Conservation (phyloP, 1,284 basidiomycete genomes). For the Apiotrichum gamsii region DNA sequence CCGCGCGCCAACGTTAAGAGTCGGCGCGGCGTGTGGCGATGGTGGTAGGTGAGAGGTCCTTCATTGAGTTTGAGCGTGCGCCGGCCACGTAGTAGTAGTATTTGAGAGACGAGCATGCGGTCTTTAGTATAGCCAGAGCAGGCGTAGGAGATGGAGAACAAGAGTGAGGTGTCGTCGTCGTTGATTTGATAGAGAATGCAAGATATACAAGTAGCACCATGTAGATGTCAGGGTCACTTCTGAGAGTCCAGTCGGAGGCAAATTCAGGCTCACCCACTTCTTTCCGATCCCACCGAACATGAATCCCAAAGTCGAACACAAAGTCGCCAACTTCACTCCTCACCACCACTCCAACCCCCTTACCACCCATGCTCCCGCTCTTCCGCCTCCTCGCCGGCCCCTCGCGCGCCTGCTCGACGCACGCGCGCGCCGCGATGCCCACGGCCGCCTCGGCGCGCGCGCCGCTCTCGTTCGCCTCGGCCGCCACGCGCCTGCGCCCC, state of each 20-base stretch:
- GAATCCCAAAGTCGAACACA: neutral
- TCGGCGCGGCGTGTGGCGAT: no score
- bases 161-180: no score
- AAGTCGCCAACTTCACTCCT: neutral
- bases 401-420: conserved; percentile 12
- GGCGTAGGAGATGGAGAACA: no score
- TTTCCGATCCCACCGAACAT: neutral
- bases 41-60: no score
- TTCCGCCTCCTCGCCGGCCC: conserved; percentile 12
- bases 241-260: neutral
- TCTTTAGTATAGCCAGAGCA: neutral
- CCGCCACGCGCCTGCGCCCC: no score
- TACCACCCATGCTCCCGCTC: conserved; percentile 4
- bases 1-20: no score
- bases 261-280: neutral
- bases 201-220: no score
- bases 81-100: conserved; percentile 9
- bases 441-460: conserved; percentile 4
- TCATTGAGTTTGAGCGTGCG: no score
- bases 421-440: conserved; percentile 3
- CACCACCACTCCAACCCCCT: neutral
- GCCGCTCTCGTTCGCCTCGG: neutral
- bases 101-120: neutral
- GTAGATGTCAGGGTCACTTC: neutral
- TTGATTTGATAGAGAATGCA: no score